Evolutionary conservation across 2,329 filamentous ascomycete species (phyloP).

Genomic region (Bertia moriformis): DNA sequence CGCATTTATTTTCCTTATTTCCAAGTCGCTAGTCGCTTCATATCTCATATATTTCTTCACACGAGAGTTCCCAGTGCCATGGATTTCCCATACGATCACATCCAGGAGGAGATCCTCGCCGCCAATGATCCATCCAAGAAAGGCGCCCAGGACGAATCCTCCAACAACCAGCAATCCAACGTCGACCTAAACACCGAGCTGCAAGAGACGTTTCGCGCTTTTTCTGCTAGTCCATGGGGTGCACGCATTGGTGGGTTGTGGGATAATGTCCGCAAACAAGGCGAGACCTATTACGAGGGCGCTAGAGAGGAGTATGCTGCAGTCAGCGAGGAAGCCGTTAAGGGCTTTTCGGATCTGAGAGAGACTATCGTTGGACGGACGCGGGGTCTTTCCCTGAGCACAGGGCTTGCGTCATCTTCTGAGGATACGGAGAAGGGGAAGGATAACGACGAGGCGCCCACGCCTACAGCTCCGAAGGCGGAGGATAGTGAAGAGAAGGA

Average conservation of each 20-base stretch:
- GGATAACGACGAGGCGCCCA: slow-evolving; percentile 24
- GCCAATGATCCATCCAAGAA: slow-evolving; percentile 24
- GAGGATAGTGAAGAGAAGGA: slow-evolving; percentile 9
- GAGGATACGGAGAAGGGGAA: slow-evolving; percentile 11
- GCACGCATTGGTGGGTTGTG: slow-evolving; percentile 76
- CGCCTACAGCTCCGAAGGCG: slow-evolving; percentile 17
- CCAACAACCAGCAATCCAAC: slow-evolving; percentile 13
- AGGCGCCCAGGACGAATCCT: slow-evolving; percentile 14
- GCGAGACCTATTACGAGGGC: slow-evolving; percentile 71
- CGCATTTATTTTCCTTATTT: too few relatives aligned
- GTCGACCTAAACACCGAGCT: slow-evolving; percentile 63
- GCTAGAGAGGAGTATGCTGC: slow-evolving; percentile 71
- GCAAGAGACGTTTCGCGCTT: slow-evolving; percentile 87
- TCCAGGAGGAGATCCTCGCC: slow-evolving; percentile 64
- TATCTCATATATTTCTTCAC: too few relatives aligned
- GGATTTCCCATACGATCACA: slow-evolving; percentile 96
- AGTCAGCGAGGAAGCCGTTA: slow-evolving; percentile 67
- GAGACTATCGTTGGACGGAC: slow-evolving; percentile 59
- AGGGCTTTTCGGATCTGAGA: slow-evolving; percentile 60
- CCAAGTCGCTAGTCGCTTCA: too few relatives aligned
- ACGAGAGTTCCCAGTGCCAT: too few relatives aligned
- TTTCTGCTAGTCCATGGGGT: slow-evolving; percentile 85
- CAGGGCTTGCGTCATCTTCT: slow-evolving; percentile 10
- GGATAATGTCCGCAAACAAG: slow-evolving; percentile 85
- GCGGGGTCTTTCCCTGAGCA: slow-evolving; percentile 54